Base-by-base conservation (phyloP, 2,329 filamentous ascomycete genomes). In the Fusarium sp. region DNA sequence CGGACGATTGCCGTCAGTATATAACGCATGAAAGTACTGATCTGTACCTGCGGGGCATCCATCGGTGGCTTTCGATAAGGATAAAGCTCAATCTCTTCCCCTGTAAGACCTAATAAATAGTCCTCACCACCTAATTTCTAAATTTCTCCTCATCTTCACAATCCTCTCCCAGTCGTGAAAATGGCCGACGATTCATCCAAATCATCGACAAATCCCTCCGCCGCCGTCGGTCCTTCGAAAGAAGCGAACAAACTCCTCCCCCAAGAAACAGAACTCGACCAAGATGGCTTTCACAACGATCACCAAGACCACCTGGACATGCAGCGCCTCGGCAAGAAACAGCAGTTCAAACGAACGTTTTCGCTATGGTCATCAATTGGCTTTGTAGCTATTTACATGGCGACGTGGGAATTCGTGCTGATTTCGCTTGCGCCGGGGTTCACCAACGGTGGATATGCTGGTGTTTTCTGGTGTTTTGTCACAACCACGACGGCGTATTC, bases 331-430 rank as follows among this genome's bases (percentile, higher is more conserved):
- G 68, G 68, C 15, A 71, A 71, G 58, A 71, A 71, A 4, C 68
- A 71, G 8, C 68, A 71, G 15, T 71, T 71, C 5, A 71, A 68
- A 39, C 62, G 68, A 0, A 71, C 44, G 0, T 71, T 71, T 20
- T 71, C 68, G 1, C 57, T 71, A 0, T 71, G 68, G 68, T 71
- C 68, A 18, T 71, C 68, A 20, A 71, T 71, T 26, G 68, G 68
- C 5, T 71, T 71, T 4, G 68, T 71, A 0, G 68, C 68, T 6
- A 71, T 71, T 15, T 71, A 71, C n/a, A 71, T 71, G 68, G 68
- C 68, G 2, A 71, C 68, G 1, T 71, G 68, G 68, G 68, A 71
- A 38, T 71, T 71, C 2, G 68, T 71, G 10, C n/a, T 71, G 7
- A 71, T 71, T 16, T 68, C 68, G 14, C 51, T 71, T 2, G 62